Base-by-base conservation (phyloP, 768 basidiomycete genomes). In the Aureoboletus auriporus region DNA sequence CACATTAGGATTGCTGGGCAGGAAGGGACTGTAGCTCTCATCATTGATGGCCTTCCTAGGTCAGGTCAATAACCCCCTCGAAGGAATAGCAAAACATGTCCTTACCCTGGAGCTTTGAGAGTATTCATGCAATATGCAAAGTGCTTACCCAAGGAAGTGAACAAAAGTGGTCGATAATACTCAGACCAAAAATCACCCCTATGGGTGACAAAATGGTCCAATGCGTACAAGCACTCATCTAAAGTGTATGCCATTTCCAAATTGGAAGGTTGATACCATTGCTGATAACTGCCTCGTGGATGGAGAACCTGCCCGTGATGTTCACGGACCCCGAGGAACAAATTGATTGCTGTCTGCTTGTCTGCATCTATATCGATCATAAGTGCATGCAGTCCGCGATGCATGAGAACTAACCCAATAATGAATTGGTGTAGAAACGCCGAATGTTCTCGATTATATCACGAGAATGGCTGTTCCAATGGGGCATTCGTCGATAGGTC, bases 381-480 rank as follows among this genome's bases (percentile, higher is more conserved):
- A 17, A 58, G 46, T 28, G 28, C 13, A 16, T 28, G 28, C 13
- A 16, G 14, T 8, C 40, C 5, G 14, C 1, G 40, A 44, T 13
- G 29, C 33, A 8, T 13, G 8, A 11, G 34, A 41, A 34, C 50
- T 48, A 37, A 91, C 92, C 92, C 4, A 95, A 77, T 39, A 98
- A 72, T 7, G 90, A 92, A 60, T 99, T 99, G 8, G 93, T 86
- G 64, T 97, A 98, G 63, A 95, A 96, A 16, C 95, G 80, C 42
- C 91, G 77, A 44, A 98, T 85, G 60, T 94, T 95, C 69, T 96
- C 93, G 54, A 93, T 91, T 59, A 97, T 91, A 64, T 97, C 94
- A 31, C 95, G 76, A 2, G 93, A 96, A 68, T 97, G 95, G 57
- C 91, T 93, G 60, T 92, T 93, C 94, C 95, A 98, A 54, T 96